Evolutionary conservation across 495 filamentous ascomycete genomes (phyloP).

Genomic region (Monascus purpureus): DNA sequence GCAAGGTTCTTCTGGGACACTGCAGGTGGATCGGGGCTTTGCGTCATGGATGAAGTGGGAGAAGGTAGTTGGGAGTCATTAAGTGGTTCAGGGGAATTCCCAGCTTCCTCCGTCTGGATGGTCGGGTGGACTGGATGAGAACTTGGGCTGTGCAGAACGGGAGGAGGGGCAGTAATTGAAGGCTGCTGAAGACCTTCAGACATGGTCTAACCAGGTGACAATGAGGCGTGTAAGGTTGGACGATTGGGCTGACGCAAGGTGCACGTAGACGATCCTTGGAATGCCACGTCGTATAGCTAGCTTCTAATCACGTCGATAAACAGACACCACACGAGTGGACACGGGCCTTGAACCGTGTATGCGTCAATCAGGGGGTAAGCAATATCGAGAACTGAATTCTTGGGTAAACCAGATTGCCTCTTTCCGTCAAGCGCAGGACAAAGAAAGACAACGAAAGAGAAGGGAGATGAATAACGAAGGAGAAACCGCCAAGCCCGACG

Average conservation of each 20-base stretch:
- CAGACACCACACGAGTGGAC: too few species aligned
- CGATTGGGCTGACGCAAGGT: neutral
- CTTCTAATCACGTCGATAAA: too few species aligned
- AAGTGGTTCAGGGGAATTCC: neutral
- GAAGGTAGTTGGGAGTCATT: neutral
- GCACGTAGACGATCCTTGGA: conserved; percentile 15
- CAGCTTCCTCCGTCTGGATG: conserved; percentile 1
- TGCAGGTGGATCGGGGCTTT: conserved; percentile 7
- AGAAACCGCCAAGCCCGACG: too few species aligned
- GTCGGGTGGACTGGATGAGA: conserved; percentile 1
- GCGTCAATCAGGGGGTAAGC: too few species aligned
- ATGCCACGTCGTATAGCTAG: conserved; percentile 23
- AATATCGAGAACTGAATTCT: too few species aligned
- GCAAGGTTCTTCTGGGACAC: conserved; percentile 9
- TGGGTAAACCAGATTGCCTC: too few species aligned
- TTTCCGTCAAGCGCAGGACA: too few species aligned
- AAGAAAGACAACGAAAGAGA: too few species aligned
- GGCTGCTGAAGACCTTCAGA: conserved; percentile 7
- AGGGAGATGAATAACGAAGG: too few species aligned
- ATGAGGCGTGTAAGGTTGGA: neutral
- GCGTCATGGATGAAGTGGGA: conserved; percentile 2
- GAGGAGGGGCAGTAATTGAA: conserved; percentile 9
- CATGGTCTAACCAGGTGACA: neutral
- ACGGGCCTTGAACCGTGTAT: too few species aligned
- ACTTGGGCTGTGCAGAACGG: conserved; percentile 4